Evolutionary conservation across 23 red algal species (phyloP).

Genomic region (Gracilaria gracilis): DNA sequence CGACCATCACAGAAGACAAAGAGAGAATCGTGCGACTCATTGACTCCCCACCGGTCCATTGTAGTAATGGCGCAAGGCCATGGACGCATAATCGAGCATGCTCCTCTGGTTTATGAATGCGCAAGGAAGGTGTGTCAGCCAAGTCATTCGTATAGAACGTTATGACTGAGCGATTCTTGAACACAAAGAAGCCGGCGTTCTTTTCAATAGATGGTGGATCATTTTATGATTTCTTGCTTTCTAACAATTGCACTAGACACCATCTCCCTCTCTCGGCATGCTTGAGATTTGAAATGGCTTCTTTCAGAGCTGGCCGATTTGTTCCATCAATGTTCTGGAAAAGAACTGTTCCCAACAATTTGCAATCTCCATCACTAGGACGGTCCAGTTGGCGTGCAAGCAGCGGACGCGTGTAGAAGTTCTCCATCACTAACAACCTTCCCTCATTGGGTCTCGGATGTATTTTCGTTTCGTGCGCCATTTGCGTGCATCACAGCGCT

Average conservation of each 20-base stretch:
- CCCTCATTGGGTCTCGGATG: neutral
- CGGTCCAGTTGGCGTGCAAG: neutral
- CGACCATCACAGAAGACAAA: neutral
- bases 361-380: neutral
- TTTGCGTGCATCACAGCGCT: neutral
- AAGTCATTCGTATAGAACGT: constrained; percentile 5
- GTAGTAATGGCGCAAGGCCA: neutral
- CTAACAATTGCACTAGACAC: neutral
- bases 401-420: neutral
- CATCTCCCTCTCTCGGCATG: neutral
- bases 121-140: neutral
- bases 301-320: neutral
- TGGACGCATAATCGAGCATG: neutral
- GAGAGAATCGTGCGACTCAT: neutral
- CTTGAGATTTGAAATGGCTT: neutral
- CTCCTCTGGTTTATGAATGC: neutral
- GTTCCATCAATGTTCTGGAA: neutral
- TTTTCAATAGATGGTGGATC: neutral
- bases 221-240: neutral
- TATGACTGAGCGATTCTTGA: neutral
- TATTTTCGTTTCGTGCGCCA: neutral
- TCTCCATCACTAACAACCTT: neutral
- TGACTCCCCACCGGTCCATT: neutral
- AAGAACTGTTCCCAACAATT: neutral
- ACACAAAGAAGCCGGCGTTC: neutral